These are phyloP conservation scores for Rosa lucieae DNA, from an alignment of 306 rosid genomes.

Conservation along the genomic window DNA sequence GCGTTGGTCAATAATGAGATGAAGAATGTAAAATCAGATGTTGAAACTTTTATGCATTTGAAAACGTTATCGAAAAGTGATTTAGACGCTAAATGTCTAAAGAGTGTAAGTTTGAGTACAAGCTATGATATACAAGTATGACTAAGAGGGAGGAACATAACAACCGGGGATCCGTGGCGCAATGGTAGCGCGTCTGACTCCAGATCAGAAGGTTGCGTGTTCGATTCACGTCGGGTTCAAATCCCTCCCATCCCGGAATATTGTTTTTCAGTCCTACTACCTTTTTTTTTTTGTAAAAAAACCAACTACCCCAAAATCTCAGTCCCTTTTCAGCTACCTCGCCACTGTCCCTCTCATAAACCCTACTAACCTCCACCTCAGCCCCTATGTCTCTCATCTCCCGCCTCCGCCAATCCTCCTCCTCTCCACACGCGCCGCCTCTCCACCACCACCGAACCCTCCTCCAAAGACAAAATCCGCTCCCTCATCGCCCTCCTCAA, in stretches of 20 bases:
- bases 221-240: slow-evolving; percentile 89
- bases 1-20: neutral
- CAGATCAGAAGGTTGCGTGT: slow-evolving; percentile 97
- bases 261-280: fast-evolving
- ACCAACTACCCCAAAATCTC: neutral
- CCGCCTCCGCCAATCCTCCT: slow-evolving; percentile 50
- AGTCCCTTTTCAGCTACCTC: neutral
- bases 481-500: slow-evolving; percentile 63
- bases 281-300: neutral
- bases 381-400: slow-evolving; percentile 47
- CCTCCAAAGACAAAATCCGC: slow-evolving; percentile 48
- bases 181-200: slow-evolving; percentile 97
- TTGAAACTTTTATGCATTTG: neutral
- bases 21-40: no score
- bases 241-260: fast-evolving
- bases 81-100: no score
- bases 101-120: no score
- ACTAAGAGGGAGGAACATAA: neutral
- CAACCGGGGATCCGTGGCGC: slow-evolving; percentile 72
- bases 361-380: neutral
- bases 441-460: slow-evolving; percentile 42
- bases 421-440: slow-evolving; percentile 22
- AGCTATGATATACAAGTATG: no score
- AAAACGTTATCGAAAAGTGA: no score
- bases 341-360: slow-evolving; percentile 6